A percentile compares a stretch with the other conserved stretches of the same genome.
Evolutionary conservation across 257 asterid species (phyloP).

Genomic region (Voacanga thouarsii): DNA sequence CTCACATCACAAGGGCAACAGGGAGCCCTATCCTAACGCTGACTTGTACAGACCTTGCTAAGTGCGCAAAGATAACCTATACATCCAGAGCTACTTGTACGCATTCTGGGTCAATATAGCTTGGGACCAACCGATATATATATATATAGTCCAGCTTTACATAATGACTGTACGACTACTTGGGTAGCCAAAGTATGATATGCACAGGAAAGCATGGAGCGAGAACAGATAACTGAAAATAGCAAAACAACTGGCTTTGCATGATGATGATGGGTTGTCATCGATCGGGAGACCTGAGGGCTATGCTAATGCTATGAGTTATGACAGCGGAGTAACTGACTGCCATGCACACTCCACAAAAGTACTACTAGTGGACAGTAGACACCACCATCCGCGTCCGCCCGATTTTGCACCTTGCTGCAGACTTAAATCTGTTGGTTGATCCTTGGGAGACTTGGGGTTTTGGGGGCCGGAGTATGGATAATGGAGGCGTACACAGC

Average conservation of each 20-base stretch:
- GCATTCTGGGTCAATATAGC: background rate
- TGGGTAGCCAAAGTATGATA: background rate
- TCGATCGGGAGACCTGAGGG: background rate
- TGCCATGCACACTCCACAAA: background rate
- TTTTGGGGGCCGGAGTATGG: background rate
- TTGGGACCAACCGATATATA: background rate
- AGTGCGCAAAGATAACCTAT: slow-evolving; percentile 1
- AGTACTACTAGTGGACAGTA: too few species aligned
- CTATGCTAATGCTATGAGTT: background rate
- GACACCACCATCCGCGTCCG: background rate
- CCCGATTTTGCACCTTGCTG: background rate
- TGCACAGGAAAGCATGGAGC: background rate
- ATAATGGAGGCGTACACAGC: background rate
- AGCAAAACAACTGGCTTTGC: background rate
- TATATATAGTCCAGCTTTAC: background rate
- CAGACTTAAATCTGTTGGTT: background rate
- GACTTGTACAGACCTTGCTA: slow-evolving; percentile 12
- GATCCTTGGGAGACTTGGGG: too few species aligned
- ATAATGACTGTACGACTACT: background rate
- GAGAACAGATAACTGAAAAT: background rate
- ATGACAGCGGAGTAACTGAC: background rate
- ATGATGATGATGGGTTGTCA: background rate
- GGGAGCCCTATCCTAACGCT: slow-evolving; percentile 2
- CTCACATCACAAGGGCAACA: slow-evolving; percentile 1
- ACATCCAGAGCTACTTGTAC: background rate